Evolutionary conservation across 257 asterid species (phyloP).

Genomic region (Solanum ossicruentum): DNA sequence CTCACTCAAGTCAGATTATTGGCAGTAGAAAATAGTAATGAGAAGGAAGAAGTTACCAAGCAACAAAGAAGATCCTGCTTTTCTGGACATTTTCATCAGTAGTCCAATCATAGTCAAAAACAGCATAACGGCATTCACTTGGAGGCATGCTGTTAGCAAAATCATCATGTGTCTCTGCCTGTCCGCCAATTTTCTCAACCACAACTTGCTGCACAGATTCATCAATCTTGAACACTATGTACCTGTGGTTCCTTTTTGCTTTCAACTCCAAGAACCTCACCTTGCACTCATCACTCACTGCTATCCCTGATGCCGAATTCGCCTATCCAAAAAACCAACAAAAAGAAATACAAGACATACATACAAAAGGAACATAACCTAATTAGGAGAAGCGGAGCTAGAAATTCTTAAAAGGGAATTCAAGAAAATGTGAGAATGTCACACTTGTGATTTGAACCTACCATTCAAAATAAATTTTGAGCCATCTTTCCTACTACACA

Average conservation of each 20-base stretch:
- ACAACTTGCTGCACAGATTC: constrained; percentile 26
- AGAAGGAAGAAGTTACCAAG: constrained; percentile 21
- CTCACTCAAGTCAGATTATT: not conserved
- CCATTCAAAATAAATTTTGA: not conserved
- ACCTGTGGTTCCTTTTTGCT: constrained; percentile 47
- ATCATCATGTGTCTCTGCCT: constrained; percentile 35
- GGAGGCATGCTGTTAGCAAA: constrained; percentile 42
- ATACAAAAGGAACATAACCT: not conserved
- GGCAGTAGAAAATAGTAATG: not conserved
- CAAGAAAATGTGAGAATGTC: not conserved
- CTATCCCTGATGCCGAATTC: constrained; percentile 54
- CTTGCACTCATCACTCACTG: constrained; percentile 66
- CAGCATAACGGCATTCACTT: constrained; percentile 51
- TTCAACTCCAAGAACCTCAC: constrained; percentile 51
- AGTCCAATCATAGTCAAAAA: constrained; percentile 57
- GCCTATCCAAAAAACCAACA: constrained; percentile 17
- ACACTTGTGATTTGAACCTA: not conserved
- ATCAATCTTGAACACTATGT: constrained; percentile 46
- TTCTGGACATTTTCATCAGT: constrained; percentile 56
- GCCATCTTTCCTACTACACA: not conserved
- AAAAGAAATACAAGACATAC: not conserved
- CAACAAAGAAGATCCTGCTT: constrained; percentile 63
- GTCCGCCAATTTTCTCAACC: constrained; percentile 43
- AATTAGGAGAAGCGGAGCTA: not conserved
- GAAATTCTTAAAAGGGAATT: not conserved